Conservation (phyloP, 2,329 filamentous ascomycete genomes). For the Colletotrichum magnum region DNA sequence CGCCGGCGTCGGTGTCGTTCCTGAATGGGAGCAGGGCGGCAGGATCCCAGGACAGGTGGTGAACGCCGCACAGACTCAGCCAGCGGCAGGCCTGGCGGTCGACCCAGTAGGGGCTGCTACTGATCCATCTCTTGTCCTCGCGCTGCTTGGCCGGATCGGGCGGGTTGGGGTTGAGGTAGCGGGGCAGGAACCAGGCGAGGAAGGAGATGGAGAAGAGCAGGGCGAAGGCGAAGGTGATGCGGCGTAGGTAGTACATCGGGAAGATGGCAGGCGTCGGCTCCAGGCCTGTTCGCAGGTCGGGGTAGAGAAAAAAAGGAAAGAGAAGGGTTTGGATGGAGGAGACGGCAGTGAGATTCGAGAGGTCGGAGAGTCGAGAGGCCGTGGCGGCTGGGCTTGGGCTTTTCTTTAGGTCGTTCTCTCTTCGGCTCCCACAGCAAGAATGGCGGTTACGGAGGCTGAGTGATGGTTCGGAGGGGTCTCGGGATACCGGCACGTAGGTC, state of each 20-base stretch:
- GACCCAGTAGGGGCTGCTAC: conserved; percentile 79
- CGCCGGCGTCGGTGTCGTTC: conserved; percentile 43
- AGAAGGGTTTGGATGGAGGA: background rate
- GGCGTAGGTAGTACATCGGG: conserved; percentile 64
- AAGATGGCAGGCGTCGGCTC: conserved; percentile 24
- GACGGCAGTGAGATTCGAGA: background rate
- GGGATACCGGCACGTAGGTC: conserved; percentile 39
- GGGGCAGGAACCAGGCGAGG: conserved; percentile 65
- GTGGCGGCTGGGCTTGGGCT: conserved; percentile 1
- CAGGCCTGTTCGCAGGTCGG: conserved; percentile 27
- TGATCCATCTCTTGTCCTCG: conserved; percentile 78
- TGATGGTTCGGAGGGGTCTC: conserved; percentile 37
- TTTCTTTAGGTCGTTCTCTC: conserved; percentile 4
- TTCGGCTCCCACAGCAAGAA: background rate
- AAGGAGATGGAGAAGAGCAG: conserved; percentile 62
- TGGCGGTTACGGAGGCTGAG: conserved; percentile 34
- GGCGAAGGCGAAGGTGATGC: conserved; percentile 55
- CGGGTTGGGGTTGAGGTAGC: conserved; percentile 74
- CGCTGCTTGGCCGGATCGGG: conserved; percentile 72
- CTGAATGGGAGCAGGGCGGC: conserved; percentile 54
- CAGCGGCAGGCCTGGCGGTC: conserved; percentile 84
- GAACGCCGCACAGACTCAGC: conserved; percentile 83
- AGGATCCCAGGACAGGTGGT: conserved; percentile 76
- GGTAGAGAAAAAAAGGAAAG: background rate
- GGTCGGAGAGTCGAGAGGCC: background rate